Percentiles rank a stretch among this genome's conserved stretches.
Evolutionary conservation across 2,329 filamentous ascomycete species (phyloP).

Genomic region (Paradendryphiella salina): DNA sequence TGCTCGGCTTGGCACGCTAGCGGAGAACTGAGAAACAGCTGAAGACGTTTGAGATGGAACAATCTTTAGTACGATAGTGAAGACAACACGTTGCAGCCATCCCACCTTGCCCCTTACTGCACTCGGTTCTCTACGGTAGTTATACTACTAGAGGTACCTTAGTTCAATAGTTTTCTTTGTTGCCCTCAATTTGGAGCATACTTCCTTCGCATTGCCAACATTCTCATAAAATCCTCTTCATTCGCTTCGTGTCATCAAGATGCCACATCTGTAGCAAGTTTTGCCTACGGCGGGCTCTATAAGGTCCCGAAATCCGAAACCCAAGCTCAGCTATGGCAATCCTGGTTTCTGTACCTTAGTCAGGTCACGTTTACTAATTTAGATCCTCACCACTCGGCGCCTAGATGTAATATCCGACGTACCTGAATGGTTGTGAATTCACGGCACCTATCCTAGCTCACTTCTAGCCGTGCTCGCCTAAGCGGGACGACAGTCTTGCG

Average conservation of each 20-base stretch:
- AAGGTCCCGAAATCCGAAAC: not conserved
- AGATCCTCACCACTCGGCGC: too few species aligned
- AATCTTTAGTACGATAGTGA: too few species aligned
- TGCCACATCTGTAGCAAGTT: not conserved
- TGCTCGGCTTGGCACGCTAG: too few species aligned
- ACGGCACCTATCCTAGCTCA: not conserved
- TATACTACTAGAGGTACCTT: too few species aligned
- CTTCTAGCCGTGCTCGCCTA: not conserved
- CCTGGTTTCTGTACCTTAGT: not conserved
- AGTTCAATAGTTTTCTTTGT: too few species aligned
- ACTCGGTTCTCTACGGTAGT: too few species aligned
- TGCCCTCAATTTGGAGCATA: too few species aligned
- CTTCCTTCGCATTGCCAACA: not conserved
- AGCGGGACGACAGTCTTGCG: not conserved
- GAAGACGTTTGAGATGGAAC: too few species aligned
- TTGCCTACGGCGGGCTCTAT: not conserved
- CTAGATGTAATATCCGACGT: not conserved
- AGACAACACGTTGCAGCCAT: too few species aligned
- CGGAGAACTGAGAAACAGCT: too few species aligned
- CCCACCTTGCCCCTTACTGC: too few species aligned
- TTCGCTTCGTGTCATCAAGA: not conserved
- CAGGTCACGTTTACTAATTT: too few species aligned
- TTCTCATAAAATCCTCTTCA: not conserved
- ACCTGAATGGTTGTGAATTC: not conserved
- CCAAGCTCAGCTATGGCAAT: not conserved